Base-by-base conservation (phyloP, 1,139 yeast genomes). In the Hyphopichia wangnamkhiaoensis region DNA sequence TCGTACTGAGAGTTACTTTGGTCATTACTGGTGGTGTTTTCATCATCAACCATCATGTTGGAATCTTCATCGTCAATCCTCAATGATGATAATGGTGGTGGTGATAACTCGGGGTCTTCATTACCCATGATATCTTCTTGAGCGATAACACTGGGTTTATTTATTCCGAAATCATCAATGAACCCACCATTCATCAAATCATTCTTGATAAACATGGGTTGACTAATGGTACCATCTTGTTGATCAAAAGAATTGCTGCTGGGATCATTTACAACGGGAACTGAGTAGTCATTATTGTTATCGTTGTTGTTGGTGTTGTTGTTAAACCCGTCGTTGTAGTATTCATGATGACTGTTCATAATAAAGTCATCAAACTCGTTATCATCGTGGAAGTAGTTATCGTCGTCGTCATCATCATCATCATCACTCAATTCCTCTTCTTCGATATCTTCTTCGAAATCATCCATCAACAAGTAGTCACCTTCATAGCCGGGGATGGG, bases 361-460 rank as follows among this genome's bases (percentile, higher is more conserved):
- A 63, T 52, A 47, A 56, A 50, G 33, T 61, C 65, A 41, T 63
- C 71, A 51, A 65, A 65, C 31, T 63, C 71, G 34, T 62, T 68
- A 38, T 66, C 72, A 42, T 65, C 71, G 41, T 64, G 67, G 47
- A 61, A 67, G 49, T 67, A 67, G 40, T 66, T 63, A 44, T 62
- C 68, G 37, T 64, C 68, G 37, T 64, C 72, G 35, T 61, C 65
- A 16, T 61, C 65, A 37, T 65, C 70, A 35, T 66, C 71, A 38
- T 58, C 61, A 29, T 65, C 69, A 36, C 70, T 62, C 35, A 66
- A 52, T 33, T 65, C 71, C 37, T 61, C 71, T 41, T 61, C 71
- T 42, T 67, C 74, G 16, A 64, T 50, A 31, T 56, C 59, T 41
- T 68, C 74, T 15, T 61, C 65, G n/a, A 50, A 41, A 37, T 65